These are phyloP conservation scores for Pseudoscleropodium purum DNA, from an alignment of 225 moss, liverwort and hornwort species.

Conservation along the genomic window DNA sequence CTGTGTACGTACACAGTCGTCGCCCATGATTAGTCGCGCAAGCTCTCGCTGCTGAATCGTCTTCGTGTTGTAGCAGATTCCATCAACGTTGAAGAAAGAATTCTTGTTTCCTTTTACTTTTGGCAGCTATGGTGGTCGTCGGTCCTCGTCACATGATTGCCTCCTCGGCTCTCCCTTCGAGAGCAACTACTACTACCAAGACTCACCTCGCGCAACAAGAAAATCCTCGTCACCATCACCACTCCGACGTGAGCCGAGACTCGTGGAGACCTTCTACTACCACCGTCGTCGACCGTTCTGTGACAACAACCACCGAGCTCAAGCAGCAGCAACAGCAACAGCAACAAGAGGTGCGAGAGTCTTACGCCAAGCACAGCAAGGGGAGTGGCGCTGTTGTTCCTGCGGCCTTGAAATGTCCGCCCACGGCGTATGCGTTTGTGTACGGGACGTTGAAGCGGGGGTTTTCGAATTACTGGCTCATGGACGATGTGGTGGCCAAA, in stretches of 20 bases:
- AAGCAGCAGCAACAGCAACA: not conserved
- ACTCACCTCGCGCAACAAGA: conserved; percentile 6
- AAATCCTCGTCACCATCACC: not conserved
- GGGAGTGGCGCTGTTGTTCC: not conserved
- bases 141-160: conserved; percentile 8
- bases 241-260: not conserved
- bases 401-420: conserved; percentile 1
- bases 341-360: not conserved
- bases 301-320: not conserved
- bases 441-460: conserved; percentile 88
- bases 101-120: not conserved
- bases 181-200: not conserved
- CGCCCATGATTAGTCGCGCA: not conserved
- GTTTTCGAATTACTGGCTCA: conserved; percentile 75
- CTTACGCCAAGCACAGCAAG: not conserved
- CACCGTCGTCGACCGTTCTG: not conserved
- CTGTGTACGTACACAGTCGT: not conserved
- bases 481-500: conserved; percentile 54
- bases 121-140: conserved; percentile 29
- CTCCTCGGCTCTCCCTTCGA: conserved; percentile 22
- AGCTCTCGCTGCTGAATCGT: not conserved
- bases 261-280: not conserved
- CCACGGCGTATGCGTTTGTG: conserved; percentile 54
- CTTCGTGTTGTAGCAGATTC: not conserved
- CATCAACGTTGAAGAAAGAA: not conserved